Evolutionary conservation across 169 alveolate genomes (phyloP).

Genomic region (Cryptosporidium andersoni): DNA sequence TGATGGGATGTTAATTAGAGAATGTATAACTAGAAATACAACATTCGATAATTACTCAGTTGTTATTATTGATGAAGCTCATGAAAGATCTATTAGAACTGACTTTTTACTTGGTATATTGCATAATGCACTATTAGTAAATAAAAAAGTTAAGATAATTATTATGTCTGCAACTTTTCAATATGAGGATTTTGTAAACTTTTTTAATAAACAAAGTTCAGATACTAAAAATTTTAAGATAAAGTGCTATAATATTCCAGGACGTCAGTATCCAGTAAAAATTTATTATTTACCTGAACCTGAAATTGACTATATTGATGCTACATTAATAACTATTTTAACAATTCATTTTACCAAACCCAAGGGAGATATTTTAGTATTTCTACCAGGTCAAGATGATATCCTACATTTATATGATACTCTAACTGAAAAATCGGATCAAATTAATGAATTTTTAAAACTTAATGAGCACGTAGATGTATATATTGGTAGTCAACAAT

Average conservation of each 20-base stretch:
- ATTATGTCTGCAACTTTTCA: constrained; percentile 94
- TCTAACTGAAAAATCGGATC: background rate
- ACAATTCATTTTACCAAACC: constrained; percentile 79
- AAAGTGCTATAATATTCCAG: constrained; percentile 79
- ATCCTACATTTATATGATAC: constrained; percentile 12
- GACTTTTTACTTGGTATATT: constrained; percentile 90
- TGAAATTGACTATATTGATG: constrained; percentile 84
- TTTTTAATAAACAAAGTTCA: constrained; percentile 74
- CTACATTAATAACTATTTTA: constrained; percentile 76
- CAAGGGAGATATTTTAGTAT: constrained; percentile 89
- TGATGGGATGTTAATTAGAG: constrained; percentile 94
- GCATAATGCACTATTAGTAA: constrained; percentile 68
- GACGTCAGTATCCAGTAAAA: constrained; percentile 85
- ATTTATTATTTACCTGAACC: constrained; percentile 81
- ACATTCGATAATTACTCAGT: constrained; percentile 84
- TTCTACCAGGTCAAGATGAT: constrained; percentile 95
- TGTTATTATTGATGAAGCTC: constrained; percentile 94
- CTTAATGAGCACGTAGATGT: constrained; percentile 61
- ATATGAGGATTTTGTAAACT: constrained; percentile 80
- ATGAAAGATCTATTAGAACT: constrained; percentile 92
- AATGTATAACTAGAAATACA: constrained; percentile 82
- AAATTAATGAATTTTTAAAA: constrained; percentile 27
- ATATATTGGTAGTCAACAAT: constrained; percentile 69
- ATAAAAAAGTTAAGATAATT: constrained; percentile 85
- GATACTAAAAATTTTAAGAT: background rate